Percentiles rank a stretch among this genome's conserved stretches.
Conservation (phyloP, 176 grass and related monocot genomes). For the Puya raimondii region DNA sequence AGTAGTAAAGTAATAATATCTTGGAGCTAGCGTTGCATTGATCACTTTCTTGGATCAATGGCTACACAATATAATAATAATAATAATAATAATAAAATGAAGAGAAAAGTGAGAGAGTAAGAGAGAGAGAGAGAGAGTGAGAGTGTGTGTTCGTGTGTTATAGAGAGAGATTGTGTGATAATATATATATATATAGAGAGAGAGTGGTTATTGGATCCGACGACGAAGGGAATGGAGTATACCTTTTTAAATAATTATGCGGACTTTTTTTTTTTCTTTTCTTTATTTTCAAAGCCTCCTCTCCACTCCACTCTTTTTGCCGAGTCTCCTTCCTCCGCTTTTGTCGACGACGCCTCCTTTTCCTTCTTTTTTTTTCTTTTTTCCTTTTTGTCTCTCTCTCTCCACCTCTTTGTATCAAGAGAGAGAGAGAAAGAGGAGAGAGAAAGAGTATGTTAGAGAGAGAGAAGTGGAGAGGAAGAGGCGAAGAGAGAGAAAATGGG, state of each 20-base stretch:
- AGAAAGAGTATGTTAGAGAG: constrained; percentile 45
- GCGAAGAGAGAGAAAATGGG: constrained; percentile 34
- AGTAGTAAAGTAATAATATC: too few relatives aligned
- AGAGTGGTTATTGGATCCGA: constrained; percentile 29
- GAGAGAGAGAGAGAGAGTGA: neutral
- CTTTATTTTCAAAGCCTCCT: too few relatives aligned
- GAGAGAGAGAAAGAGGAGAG: constrained; percentile 17
- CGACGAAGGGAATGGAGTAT: constrained; percentile 27
- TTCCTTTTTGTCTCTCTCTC: constrained; percentile 20
- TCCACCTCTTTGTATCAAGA: constrained; percentile 11
- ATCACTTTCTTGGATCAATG: constrained; percentile 52
- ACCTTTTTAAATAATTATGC: constrained; percentile 23
- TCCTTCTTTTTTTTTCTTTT: neutral
- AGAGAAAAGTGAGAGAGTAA: constrained; percentile 15
- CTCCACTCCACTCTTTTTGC: constrained; percentile 14
- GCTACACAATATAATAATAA: neutral
- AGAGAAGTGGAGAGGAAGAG: constrained; percentile 39
- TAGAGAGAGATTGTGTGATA: neutral
- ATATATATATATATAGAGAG: constrained; percentile 10
- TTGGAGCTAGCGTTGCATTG: too few relatives aligned
- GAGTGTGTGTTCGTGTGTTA: neutral
- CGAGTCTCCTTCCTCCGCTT: constrained; percentile 16
- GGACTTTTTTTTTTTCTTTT: neutral
- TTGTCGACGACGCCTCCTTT: neutral
- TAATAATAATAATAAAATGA: constrained; percentile 7